These are phyloP conservation scores for Periconia digitata DNA, from an alignment of 2,329 filamentous ascomycete genomes.

Conservation along the genomic window DNA sequence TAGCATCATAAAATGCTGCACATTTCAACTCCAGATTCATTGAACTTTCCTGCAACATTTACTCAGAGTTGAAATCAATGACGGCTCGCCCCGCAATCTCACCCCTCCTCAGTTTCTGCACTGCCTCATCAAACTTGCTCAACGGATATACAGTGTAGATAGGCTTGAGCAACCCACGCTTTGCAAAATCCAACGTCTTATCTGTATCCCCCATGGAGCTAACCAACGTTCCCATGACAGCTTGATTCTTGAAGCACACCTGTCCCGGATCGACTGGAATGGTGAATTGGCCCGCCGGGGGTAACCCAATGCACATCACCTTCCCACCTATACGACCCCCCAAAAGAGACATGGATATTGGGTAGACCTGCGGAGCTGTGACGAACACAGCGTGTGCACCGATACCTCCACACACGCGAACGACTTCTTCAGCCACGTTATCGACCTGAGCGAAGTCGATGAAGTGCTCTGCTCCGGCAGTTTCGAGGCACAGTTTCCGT, in stretches of 20 bases:
- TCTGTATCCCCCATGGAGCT: constrained; percentile 52
- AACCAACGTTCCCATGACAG: constrained; percentile 44
- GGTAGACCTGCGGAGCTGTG: constrained; percentile 38
- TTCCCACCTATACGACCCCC: constrained; percentile 52
- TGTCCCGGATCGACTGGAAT: constrained; percentile 39
- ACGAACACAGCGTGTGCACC: constrained; percentile 45
- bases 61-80: constrained; percentile 54
- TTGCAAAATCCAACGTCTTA: constrained; percentile 52
- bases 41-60: constrained; percentile 3
- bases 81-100: constrained; percentile 57
- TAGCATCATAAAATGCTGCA: not conserved
- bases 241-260: constrained; percentile 41
- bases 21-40: not conserved
- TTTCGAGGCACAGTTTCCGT: constrained; percentile 35
- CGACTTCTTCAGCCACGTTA: constrained; percentile 37
- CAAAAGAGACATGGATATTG: constrained; percentile 32
- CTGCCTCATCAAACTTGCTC: constrained; percentile 52
- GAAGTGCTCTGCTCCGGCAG: constrained; percentile 39
- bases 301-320: constrained; percentile 56
- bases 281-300: constrained; percentile 29
- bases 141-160: constrained; percentile 54
- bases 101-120: constrained; percentile 53
- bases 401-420: constrained; percentile 37
- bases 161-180: constrained; percentile 52
- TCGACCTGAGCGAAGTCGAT: constrained; percentile 40